These are phyloP conservation scores for Pestalotiopsis sp. DNA, from an alignment of 2,329 filamentous ascomycete genomes.

Conservation along the genomic window DNA sequence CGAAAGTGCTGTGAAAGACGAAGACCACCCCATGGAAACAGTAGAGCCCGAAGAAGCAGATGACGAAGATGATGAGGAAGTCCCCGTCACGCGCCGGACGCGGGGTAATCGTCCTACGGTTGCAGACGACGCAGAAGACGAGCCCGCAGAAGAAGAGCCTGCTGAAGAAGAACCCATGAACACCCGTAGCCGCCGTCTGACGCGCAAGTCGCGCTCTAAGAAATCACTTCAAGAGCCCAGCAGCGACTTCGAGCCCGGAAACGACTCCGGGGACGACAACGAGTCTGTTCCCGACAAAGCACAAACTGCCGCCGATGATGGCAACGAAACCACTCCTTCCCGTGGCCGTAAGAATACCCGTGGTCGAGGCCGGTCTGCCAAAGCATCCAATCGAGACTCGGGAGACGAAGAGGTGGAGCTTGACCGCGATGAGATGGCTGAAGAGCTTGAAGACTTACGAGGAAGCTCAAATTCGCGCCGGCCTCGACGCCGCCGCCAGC, in stretches of 20 bases:
- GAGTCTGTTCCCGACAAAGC: conserved; percentile 40
- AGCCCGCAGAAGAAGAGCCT: conserved; percentile 15
- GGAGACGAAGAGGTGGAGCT: conserved; percentile 57
- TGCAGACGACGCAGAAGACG: conserved; percentile 16
- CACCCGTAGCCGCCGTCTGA: conserved; percentile 49
- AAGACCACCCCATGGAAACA: conserved; percentile 35
- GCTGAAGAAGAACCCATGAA: conserved; percentile 27
- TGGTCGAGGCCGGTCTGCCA: conserved; percentile 44
- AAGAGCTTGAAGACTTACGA: conserved; percentile 66
- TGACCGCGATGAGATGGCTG: conserved; percentile 66
- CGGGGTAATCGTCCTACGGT: conserved; percentile 32
- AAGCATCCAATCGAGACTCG: conserved; percentile 55
- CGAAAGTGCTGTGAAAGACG: conserved; percentile 22
- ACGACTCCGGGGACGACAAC: conserved; percentile 60
- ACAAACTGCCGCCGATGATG: conserved; percentile 39
- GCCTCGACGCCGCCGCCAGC: conserved; percentile 41
- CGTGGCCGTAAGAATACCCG: conserved; percentile 45
- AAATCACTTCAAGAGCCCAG: conserved; percentile 55
- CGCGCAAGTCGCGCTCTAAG: conserved; percentile 47
- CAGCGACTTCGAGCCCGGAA: conserved; percentile 63
- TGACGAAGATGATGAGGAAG: conserved; percentile 53
- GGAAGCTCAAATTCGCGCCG: conserved; percentile 56
- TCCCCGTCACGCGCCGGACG: conserved; percentile 50
- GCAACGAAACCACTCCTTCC: conserved; percentile 53
- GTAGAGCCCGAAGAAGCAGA: conserved; percentile 35